Conservation (phyloP, 2,329 filamentous ascomycete species). For the Neoascochyta sp. region DNA sequence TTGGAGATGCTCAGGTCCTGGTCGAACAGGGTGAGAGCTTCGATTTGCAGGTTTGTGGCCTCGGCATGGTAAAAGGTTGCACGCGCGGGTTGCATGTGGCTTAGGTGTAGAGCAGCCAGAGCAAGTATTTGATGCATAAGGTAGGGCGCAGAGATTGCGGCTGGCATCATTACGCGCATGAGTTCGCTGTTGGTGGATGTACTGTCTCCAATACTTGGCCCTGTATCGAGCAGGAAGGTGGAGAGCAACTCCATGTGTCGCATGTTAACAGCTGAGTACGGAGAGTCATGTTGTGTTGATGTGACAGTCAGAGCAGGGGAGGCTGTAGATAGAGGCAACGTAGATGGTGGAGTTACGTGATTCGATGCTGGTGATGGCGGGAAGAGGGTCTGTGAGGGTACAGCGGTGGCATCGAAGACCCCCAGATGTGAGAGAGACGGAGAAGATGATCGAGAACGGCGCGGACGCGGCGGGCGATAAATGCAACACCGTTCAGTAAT, state of each 20-base stretch:
- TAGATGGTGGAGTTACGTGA: constrained; percentile 1
- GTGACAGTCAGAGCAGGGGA: constrained; percentile 5
- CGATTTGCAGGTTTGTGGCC: constrained; percentile 12
- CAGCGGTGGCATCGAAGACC: neutral
- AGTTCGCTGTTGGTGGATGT: constrained; percentile 2
- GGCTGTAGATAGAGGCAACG: constrained; percentile 1
- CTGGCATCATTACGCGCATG: constrained; percentile 8
- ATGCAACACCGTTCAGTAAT: constrained; percentile 11
- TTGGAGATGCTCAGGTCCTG: constrained; percentile 6
- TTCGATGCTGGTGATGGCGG: neutral
- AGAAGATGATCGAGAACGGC: constrained; percentile 4
- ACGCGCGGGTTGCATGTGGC: constrained; percentile 5
- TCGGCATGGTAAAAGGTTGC: constrained; percentile 11
- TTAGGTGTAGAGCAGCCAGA: constrained; percentile 18
- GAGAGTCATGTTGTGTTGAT: constrained; percentile 3
- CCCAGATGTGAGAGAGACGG: neutral
- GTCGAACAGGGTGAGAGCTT: constrained; percentile 12
- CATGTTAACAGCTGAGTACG: constrained; percentile 9
- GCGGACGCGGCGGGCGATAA: constrained; percentile 6
- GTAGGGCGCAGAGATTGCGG: constrained; percentile 13
- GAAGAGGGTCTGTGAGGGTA: constrained; percentile 1
- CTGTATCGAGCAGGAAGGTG: constrained; percentile 16
- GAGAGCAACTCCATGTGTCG: constrained; percentile 19
- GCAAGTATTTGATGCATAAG: constrained; percentile 14
- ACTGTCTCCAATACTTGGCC: constrained; percentile 4